These are phyloP conservation scores for Tricholoma sp. DNA, from an alignment of 768 basidiomycete genomes.

Conservation along the genomic window DNA sequence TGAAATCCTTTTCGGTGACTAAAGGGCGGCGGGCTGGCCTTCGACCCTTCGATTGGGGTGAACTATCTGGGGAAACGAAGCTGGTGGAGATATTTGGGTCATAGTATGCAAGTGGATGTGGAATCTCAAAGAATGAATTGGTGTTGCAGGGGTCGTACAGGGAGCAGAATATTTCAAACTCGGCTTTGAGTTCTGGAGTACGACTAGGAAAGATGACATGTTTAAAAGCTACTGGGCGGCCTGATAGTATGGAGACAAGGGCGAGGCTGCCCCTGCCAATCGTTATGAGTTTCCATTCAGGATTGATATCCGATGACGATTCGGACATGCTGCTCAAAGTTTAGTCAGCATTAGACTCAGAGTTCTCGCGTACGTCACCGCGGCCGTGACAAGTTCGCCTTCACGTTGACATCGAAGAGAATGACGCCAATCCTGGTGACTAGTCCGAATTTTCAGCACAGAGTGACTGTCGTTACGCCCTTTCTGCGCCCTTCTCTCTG, in stretches of 20 bases:
- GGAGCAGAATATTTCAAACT: neutral
- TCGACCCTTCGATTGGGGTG: neutral
- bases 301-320: too few species aligned
- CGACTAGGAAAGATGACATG: neutral
- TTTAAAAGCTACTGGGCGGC: neutral
- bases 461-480: too few species aligned
- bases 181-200: neutral
- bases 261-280: neutral
- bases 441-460: too few species aligned
- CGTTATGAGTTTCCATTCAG: too few species aligned
- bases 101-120: neutral
- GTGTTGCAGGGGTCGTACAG: neutral
- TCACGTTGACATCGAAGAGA: too few species aligned
- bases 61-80: neutral
- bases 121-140: neutral
- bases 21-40: neutral
- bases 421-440: too few species aligned
- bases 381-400: too few species aligned
- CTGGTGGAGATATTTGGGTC: neutral
- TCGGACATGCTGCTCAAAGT: too few species aligned
- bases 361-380: too few species aligned
- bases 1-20: neutral
- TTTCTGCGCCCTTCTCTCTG: too few species aligned
- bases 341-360: too few species aligned
- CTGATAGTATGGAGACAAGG: neutral